phyloP scores from a whole-genome alignment of 192 early-diverging fungal genomes.

The Backusella mclennaniae region DNA sequence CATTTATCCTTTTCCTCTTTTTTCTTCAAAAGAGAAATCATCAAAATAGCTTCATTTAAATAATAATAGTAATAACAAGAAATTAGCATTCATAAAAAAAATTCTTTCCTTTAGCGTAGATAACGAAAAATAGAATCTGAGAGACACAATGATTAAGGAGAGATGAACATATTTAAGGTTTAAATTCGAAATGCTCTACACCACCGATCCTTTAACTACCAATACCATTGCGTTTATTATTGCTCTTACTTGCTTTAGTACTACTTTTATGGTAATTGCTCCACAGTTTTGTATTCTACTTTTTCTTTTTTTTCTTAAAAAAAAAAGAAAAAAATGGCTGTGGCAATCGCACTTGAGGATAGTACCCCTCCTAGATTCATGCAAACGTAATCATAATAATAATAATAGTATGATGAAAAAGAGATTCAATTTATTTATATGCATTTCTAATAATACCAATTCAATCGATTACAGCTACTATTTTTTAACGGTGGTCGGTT shows the following conservation, averaged over 20 bases:
- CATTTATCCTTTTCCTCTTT: no score
- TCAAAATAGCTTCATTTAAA: neutral
- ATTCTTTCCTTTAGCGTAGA: neutral
- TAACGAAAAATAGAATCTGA: neutral
- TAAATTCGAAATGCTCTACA: neutral
- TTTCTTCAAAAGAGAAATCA: no score
- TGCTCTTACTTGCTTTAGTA: neutral
- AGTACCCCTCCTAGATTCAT: neutral
- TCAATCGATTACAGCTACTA: neutral
- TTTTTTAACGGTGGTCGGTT: neutral
- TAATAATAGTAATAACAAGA: neutral
- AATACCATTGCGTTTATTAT: neutral
- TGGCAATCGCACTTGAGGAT: neutral
- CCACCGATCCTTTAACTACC: neutral
- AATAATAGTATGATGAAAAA: neutral
- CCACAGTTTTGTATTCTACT: neutral
- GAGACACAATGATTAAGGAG: neutral
- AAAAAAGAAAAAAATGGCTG: neutral
- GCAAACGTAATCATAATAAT: neutral
- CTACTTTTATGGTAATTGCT: neutral
- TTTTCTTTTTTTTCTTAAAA: neutral
- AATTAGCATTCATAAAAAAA: no score
- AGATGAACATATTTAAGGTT: neutral
- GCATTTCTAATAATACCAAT: neutral
- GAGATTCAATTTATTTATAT: neutral